Conservation (phyloP, 176 grass and related monocot species). For the Guadua angustifolia region DNA sequence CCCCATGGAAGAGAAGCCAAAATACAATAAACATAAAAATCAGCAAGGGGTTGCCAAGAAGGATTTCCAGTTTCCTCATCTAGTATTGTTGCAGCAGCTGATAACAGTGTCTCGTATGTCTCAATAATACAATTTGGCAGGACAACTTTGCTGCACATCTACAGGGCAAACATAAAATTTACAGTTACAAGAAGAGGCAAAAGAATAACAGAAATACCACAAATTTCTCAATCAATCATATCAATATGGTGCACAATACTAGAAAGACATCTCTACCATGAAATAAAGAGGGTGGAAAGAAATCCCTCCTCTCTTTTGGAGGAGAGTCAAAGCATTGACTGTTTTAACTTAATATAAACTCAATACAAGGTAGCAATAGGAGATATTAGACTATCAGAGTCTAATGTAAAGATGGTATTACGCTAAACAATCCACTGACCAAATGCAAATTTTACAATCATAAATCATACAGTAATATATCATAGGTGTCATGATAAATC, state of each 20-base stretch:
- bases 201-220: conserved; percentile 26
- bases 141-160: conserved; percentile 99
- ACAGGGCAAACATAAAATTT: conserved; percentile 45
- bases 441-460: conserved; percentile 22
- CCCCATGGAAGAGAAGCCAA: conserved; percentile 96
- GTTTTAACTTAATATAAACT: conserved; percentile 25
- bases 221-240: conserved; percentile 13
- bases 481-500: conserved; percentile 17
- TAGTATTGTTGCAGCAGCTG: conserved; percentile 83
- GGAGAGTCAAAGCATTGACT: conserved; percentile 7
- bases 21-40: conserved; percentile 98
- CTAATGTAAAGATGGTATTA: conserved; percentile 26
- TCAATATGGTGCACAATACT: not conserved
- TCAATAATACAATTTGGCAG: conserved; percentile 79
- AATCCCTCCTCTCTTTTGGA: conserved; percentile 13
- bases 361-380: conserved; percentile 13
- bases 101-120: conserved; percentile 80
- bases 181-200: conserved; percentile 9
- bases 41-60: conserved; percentile 83
- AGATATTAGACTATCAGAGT: conserved; percentile 21
- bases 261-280: conserved; percentile 32
- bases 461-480: not conserved
- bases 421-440: conserved; percentile 7
- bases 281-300: conserved; percentile 1
- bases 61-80: conserved; percentile 92